A percentile compares a stretch with the other conserved stretches of the same genome.
These are phyloP conservation scores for Neckera pumila DNA, from an alignment of 225 moss, liverwort and hornwort species.

Conservation along the genomic window DNA sequence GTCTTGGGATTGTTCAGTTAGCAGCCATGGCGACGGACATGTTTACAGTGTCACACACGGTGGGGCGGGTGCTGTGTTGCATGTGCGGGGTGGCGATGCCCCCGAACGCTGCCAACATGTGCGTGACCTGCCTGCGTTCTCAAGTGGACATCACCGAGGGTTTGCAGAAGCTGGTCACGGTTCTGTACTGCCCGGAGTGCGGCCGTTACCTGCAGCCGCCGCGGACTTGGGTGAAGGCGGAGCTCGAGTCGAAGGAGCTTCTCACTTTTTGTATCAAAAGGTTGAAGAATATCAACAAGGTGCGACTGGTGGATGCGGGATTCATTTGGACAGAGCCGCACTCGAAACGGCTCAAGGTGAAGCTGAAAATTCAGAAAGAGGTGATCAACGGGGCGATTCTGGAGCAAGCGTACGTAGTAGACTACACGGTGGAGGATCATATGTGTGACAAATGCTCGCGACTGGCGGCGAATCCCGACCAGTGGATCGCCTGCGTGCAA, in stretches of 20 bases:
- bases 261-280: conserved; percentile 90
- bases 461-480: conserved; percentile 85
- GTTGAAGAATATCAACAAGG: conserved; percentile 86
- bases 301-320: conserved; percentile 76
- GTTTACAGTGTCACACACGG: conserved; percentile 86
- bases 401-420: conserved; percentile 86
- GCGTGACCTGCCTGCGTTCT: conserved; percentile 81
- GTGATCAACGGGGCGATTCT: conserved; percentile 94
- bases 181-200: conserved; percentile 88
- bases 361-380: conserved; percentile 93
- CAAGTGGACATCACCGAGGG: conserved; percentile 98
- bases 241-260: conserved; percentile 95
- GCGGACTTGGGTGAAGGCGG: conserved; percentile 89
- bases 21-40: conserved; percentile 76
- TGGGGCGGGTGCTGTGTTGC: conserved; percentile 90
- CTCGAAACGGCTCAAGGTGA: conserved; percentile 92
- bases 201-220: conserved; percentile 88
- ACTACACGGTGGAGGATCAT: conserved; percentile 87
- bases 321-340: conserved; percentile 99
- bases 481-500: conserved; percentile 97
- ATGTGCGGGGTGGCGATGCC: conserved; percentile 90
- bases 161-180: conserved; percentile 75
- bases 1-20: neutral
- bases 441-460: conserved; percentile 96
- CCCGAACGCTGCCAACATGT: conserved; percentile 96